phyloP scores from a whole-genome alignment of 768 basidiomycete genomes.

The Lepiota brunneoincarnata region DNA sequence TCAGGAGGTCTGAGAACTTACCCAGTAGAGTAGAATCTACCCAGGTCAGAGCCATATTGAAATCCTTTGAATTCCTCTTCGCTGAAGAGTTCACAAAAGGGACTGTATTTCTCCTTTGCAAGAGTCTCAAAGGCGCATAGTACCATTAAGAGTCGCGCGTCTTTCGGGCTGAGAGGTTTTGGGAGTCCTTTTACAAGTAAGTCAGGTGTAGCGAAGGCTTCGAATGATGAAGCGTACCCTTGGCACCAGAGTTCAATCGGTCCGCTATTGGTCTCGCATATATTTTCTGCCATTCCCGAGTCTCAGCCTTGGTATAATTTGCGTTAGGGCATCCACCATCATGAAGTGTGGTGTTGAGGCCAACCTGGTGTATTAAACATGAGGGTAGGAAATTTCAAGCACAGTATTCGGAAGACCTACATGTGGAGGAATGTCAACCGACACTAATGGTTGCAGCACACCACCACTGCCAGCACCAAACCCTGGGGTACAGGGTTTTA shows the following conservation, averaged over 20 bases:
- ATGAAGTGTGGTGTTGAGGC: conserved; percentile 63
- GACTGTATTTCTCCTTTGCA: conserved; percentile 44
- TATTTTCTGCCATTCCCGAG: conserved; percentile 48
- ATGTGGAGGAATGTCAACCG: neutral
- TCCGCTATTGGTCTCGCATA: conserved; percentile 55
- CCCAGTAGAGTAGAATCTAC: conserved; percentile 80
- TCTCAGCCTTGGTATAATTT: conserved; percentile 40
- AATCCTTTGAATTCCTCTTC: conserved; percentile 59
- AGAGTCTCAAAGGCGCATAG: conserved; percentile 83
- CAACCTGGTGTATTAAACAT: neutral
- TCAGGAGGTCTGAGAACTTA: conserved; percentile 24
- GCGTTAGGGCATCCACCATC: conserved; percentile 62
- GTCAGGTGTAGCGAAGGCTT: too few species aligned
- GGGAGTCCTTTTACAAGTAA: neutral
- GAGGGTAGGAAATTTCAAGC: neutral
- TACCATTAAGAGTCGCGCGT: conserved; percentile 60
- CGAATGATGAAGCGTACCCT: conserved; percentile 39
- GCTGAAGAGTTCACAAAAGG: conserved; percentile 75
- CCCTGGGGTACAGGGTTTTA: conserved; percentile 34
- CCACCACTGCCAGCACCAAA: conserved; percentile 55
- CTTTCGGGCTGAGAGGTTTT: conserved; percentile 44
- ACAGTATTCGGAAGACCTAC: neutral
- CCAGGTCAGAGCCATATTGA: conserved; percentile 70
- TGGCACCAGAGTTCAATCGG: conserved; percentile 58
- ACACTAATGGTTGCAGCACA: conserved; percentile 35